These are phyloP conservation scores for Haplosporangium gracile DNA, from an alignment of 192 early-diverging fungal species.

Conservation along the genomic window DNA sequence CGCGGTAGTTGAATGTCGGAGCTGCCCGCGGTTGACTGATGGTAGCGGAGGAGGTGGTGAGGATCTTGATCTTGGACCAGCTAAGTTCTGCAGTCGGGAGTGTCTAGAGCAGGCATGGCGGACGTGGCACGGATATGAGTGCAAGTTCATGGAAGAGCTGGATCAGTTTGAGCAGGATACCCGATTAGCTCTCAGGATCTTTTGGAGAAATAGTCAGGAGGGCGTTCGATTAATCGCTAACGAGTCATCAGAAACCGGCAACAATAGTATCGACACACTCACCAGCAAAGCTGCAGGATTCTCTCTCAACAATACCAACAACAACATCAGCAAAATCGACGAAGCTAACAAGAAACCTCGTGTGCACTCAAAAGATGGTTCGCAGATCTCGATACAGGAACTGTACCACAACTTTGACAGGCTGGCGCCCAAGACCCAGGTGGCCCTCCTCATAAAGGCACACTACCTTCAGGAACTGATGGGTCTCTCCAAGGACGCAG, in stretches of 20 bases:
- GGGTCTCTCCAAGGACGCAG: constrained; percentile 15
- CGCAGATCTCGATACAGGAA: constrained; percentile 12
- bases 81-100: constrained; percentile 27
- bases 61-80: background rate
- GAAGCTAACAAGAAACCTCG: constrained; percentile 1
- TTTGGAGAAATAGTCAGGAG: constrained; percentile 31
- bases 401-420: constrained; percentile 31
- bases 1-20: background rate
- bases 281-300: constrained; percentile 6
- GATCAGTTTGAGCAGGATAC: constrained; percentile 13
- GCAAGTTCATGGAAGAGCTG: constrained; percentile 11
- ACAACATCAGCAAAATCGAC: background rate
- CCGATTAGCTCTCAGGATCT: constrained; percentile 25
- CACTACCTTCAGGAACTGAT: constrained; percentile 33
- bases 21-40: background rate
- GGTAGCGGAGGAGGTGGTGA: background rate
- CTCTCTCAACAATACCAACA: constrained; percentile 8
- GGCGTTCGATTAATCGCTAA: background rate
- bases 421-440: background rate
- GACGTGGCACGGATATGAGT: constrained; percentile 46
- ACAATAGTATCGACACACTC: background rate
- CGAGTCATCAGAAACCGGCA: background rate
- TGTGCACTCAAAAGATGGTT: constrained; percentile 15
- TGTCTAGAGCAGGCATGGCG: constrained; percentile 35
- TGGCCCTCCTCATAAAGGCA: constrained; percentile 27